Conservation (phyloP, 1,139 yeast species). For the Spathaspora sp. region DNA sequence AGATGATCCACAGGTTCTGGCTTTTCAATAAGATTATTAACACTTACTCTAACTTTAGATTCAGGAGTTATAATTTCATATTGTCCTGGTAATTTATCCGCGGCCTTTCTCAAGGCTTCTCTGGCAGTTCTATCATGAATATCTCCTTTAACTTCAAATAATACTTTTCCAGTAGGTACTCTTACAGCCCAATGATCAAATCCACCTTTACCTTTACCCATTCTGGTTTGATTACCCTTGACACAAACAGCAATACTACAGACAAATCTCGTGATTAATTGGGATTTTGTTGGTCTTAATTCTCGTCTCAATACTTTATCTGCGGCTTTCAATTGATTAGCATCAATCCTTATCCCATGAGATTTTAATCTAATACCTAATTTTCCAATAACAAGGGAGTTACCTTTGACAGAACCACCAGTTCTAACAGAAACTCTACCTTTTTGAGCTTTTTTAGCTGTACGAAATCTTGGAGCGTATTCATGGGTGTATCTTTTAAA, state of each 20-base stretch:
- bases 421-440: conserved; percentile 94
- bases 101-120: conserved; percentile 89
- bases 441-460: conserved; percentile 79
- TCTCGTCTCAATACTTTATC: conserved; percentile 82
- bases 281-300: conserved; percentile 70
- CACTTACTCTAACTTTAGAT: conserved; percentile 71
- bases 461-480: conserved; percentile 79
- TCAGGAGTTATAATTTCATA: conserved; percentile 79
- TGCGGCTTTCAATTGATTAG: conserved; percentile 88
- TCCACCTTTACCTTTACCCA: conserved; percentile 99
- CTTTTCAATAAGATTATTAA: conserved; percentile 45
- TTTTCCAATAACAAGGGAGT: conserved; percentile 74
- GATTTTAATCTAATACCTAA: conserved; percentile 86
- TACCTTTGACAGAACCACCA: conserved; percentile 93
- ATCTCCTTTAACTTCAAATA: conserved; percentile 79
- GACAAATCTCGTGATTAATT: conserved; percentile 75
- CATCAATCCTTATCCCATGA: conserved; percentile 85
- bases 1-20: conserved; percentile 53
- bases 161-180: conserved; percentile 91
- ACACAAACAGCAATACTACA: conserved; percentile 90
- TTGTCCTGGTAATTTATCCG: conserved; percentile 88
- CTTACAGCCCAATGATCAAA: conserved; percentile 97
- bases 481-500: conserved; percentile 68
- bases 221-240: conserved; percentile 98
- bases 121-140: conserved; percentile 89